phyloP scores from a whole-genome alignment of 1,139 yeast genomes.

The Diutina rugosa region DNA sequence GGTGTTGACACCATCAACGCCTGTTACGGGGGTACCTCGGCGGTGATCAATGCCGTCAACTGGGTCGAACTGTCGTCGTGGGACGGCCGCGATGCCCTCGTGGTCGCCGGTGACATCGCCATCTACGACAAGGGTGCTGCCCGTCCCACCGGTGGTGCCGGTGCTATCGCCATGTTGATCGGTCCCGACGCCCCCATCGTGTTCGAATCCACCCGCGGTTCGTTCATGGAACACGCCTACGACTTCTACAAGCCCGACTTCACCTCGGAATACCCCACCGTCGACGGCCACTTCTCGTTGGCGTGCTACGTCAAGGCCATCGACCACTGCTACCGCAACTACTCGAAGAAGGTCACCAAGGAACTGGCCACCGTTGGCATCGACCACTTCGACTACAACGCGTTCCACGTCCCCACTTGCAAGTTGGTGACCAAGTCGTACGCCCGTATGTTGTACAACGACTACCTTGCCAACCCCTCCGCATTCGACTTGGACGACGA shows the following conservation, averaged over 20 bases:
- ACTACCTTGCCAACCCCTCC: conserved; percentile 58
- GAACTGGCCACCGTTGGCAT: conserved; percentile 46
- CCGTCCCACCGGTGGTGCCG: conserved; percentile 99
- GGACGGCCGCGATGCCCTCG: conserved; percentile 98
- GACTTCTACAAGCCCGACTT: conserved; percentile 98
- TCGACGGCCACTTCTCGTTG: conserved; percentile 94
- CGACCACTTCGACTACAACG: conserved; percentile 80
- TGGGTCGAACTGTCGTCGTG: conserved; percentile 95
- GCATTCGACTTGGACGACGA: conserved; percentile 38
- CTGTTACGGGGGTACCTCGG: conserved; percentile 97
- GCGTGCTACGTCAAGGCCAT: conserved; percentile 90
- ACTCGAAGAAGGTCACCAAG: conserved; percentile 68
- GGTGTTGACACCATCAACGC: conserved; percentile 97
- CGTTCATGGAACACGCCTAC: conserved; percentile 91
- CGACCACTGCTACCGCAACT: conserved; percentile 73
- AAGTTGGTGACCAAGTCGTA: conserved; percentile 87
- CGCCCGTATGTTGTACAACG: conserved; percentile 87
- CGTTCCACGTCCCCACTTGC: conserved; percentile 98
- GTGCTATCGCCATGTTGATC: conserved; percentile 86
- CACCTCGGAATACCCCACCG: conserved; percentile 92
- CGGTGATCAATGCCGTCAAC: conserved; percentile 84
- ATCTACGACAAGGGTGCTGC: conserved; percentile 96
- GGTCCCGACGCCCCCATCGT: conserved; percentile 98
- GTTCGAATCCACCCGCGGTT: conserved; percentile 78
- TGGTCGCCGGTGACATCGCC: conserved; percentile 96